Evolutionary conservation across 164 flowering plant species (phyloP).

Genomic region (Tetracentron sinense): DNA sequence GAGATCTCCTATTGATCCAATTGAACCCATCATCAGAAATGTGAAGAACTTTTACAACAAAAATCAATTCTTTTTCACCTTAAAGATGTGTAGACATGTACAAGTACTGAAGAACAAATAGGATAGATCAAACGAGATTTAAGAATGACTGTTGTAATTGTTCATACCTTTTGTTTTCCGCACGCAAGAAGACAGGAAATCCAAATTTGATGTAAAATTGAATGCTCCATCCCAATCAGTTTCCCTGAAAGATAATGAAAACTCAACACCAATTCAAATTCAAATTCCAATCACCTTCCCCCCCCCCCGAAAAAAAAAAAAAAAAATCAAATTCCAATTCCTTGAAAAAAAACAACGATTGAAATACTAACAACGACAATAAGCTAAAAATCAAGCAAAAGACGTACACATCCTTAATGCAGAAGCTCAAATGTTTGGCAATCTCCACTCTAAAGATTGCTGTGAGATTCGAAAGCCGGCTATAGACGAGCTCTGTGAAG

Average conservation of each 20-base stretch:
- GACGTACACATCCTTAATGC: slow-evolving; percentile 61
- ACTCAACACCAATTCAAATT: background rate
- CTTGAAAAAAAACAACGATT: background rate
- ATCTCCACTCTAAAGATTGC: slow-evolving; percentile 38
- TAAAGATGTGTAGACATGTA: too few relatives aligned
- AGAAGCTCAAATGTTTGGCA: slow-evolving; percentile 38
- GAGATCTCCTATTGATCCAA: slow-evolving; percentile 46
- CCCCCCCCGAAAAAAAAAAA: too few relatives aligned
- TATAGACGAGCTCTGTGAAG: slow-evolving; percentile 31
- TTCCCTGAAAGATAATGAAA: slow-evolving; percentile 38
- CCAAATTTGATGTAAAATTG: slow-evolving; percentile 55
- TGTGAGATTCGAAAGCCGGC: slow-evolving; percentile 43
- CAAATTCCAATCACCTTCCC: too few relatives aligned
- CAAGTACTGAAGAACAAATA: too few relatives aligned
- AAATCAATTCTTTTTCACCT: too few relatives aligned
- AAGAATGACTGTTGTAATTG: too few relatives aligned
- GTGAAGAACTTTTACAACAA: background rate
- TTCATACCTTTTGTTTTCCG: slow-evolving; percentile 47
- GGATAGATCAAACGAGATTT: too few relatives aligned
- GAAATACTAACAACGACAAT: background rate
- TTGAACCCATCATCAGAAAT: slow-evolving; percentile 13
- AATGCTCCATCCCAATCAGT: slow-evolving; percentile 81
- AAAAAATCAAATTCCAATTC: background rate
- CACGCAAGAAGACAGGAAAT: slow-evolving; percentile 47
- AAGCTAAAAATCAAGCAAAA: background rate